Evolutionary conservation across 495 filamentous ascomycete species (phyloP).

Genomic region (Aspergillus haitiensis): DNA sequence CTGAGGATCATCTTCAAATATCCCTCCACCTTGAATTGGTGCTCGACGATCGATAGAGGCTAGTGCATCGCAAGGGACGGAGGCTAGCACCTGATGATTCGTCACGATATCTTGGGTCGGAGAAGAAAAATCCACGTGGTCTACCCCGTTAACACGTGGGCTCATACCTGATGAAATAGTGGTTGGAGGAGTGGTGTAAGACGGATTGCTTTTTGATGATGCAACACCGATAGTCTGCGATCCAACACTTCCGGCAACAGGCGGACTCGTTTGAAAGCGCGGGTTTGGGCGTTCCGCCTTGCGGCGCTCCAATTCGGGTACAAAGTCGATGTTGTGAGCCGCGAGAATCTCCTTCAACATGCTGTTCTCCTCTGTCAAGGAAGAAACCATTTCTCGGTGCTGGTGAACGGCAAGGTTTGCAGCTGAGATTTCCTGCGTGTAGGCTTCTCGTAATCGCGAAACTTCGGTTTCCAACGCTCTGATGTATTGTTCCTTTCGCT

Average conservation of each 20-base stretch:
- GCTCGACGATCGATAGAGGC: conserved; percentile 33
- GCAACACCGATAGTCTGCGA: conserved; percentile 34
- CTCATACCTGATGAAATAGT: conserved; percentile 39
- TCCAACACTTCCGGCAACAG: conserved; percentile 37
- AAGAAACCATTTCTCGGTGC: conserved; percentile 44
- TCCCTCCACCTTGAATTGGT: conserved; percentile 44
- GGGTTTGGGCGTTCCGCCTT: conserved; percentile 34
- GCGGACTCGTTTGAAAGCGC: conserved; percentile 34
- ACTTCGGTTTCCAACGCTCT: conserved; percentile 90
- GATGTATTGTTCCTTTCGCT: conserved; percentile 95
- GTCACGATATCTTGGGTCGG: conserved; percentile 34
- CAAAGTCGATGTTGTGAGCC: conserved; percentile 67
- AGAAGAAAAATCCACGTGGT: conserved; percentile 40
- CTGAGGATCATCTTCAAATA: conserved; percentile 76
- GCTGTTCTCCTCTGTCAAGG: conserved; percentile 62
- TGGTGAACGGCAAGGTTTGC: conserved; percentile 41
- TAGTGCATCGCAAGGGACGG: conserved; percentile 32
- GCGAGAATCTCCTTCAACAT: conserved; percentile 72
- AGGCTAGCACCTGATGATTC: conserved; percentile 35
- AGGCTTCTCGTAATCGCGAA: conserved; percentile 60
- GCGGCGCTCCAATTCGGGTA: conserved; percentile 42
- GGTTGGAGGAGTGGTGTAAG: conserved; percentile 41
- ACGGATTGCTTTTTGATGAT: conserved; percentile 25
- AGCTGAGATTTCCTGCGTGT: conserved; percentile 42
- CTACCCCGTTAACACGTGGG: conserved; percentile 34